These are phyloP conservation scores for Cutaneotrichosporon cavernicola DNA, from an alignment of 1,284 basidiomycete species.

Conservation along the genomic window DNA sequence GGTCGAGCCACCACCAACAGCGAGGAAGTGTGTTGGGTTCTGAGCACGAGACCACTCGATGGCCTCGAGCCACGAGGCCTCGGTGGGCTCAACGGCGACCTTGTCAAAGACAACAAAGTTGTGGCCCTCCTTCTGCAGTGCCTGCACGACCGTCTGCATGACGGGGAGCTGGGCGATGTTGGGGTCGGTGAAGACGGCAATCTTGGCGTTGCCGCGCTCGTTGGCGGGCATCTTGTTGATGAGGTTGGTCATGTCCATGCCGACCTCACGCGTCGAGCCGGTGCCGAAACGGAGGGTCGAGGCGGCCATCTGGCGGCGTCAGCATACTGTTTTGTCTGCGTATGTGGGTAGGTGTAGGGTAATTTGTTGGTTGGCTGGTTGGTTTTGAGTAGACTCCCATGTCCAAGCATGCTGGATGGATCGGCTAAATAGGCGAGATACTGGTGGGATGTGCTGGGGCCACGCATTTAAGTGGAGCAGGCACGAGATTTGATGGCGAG, in stretches of 20 bases:
- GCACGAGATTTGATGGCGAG: constrained; percentile 1
- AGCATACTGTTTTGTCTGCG: neutral
- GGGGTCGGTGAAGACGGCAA: constrained; percentile 90
- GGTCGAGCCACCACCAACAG: constrained; percentile 91
- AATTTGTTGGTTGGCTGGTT: too few relatives aligned
- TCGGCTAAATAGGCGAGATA: constrained; percentile 10
- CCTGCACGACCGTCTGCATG: constrained; percentile 64
- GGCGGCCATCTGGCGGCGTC: constrained; percentile 69
- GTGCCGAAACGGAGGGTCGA: constrained; percentile 86
- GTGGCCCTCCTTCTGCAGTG: constrained; percentile 41
- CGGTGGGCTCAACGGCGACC: constrained; percentile 86
- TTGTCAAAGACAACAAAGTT: constrained; percentile 80
- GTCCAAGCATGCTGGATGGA: neutral
- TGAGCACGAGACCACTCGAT: constrained; percentile 82
- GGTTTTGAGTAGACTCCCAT: neutral
- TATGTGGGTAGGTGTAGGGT: neutral
- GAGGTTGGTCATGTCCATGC: constrained; percentile 53
- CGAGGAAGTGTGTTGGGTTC: constrained; percentile 90
- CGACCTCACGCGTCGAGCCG: constrained; percentile 85
- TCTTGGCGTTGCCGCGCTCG: constrained; percentile 57
- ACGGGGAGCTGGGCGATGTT: constrained; percentile 78
- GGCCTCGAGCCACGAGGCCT: constrained; percentile 66
- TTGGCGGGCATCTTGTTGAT: constrained; percentile 35
- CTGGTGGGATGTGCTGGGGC: neutral
- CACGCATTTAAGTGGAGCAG: constrained; percentile 6